These are phyloP conservation scores for Royoungia palumana DNA, from an alignment of 768 basidiomycete species.

Conservation along the genomic window DNA sequence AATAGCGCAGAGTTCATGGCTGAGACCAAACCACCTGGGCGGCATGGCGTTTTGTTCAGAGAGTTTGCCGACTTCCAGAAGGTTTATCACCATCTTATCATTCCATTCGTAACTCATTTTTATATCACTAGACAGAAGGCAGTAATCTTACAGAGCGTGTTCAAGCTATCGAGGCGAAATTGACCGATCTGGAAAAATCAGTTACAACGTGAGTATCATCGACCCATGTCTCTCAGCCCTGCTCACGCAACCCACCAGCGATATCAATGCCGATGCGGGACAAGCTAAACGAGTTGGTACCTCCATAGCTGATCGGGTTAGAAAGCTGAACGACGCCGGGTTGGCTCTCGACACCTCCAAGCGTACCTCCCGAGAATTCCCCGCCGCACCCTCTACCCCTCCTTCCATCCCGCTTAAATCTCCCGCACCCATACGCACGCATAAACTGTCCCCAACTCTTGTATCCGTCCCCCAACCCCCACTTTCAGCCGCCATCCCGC, in stretches of 20 bases:
- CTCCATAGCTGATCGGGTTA: conserved; percentile 79
- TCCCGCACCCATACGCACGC: conserved; percentile 33
- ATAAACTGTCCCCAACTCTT: conserved; percentile 38
- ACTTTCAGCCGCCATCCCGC: conserved; percentile 8
- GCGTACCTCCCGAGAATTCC: conserved; percentile 53
- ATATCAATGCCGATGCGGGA: conserved; percentile 25
- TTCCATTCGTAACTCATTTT: conserved; percentile 9
- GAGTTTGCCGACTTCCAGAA: conserved; percentile 64
- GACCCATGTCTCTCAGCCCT: conserved; percentile 1
- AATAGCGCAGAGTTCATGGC: conserved; percentile 54
- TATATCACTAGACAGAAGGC: conserved; percentile 35
- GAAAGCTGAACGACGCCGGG: conserved; percentile 69
- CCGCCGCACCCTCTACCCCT: conserved; percentile 35
- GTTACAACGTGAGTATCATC: conserved; percentile 27
- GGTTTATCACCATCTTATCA: conserved; percentile 40
- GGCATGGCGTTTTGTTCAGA: conserved; percentile 54
- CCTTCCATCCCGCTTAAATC: conserved; percentile 25
- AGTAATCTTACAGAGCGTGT: conserved; percentile 38
- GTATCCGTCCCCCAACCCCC: conserved; percentile 28
- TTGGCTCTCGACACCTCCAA: conserved; percentile 57
- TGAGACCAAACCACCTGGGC: conserved; percentile 43
- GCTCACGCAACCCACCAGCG: conserved; percentile 16
- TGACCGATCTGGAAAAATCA: conserved; percentile 45
- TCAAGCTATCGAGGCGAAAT: conserved; percentile 42
- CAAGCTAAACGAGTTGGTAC: conserved; percentile 49